Evolutionary conservation across 257 asterid genomes (phyloP), one percentile per base, ranked within the genome.

Genomic region (Solanum acaule): DNA sequence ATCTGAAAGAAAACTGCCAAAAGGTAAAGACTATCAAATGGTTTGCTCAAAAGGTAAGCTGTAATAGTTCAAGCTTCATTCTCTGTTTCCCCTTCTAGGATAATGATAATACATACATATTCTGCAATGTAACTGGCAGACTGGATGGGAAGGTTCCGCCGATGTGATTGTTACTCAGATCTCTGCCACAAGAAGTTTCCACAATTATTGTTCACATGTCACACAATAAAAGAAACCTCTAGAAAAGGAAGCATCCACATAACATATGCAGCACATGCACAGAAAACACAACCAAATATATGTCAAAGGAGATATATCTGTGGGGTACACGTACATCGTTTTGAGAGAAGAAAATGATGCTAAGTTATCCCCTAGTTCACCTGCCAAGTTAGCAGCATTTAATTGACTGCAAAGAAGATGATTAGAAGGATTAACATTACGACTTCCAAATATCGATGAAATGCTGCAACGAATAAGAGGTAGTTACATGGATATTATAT

Each of bases 1-100:
- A 93, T 91, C 98, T 91, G 99, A 93, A 93, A 97, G 98, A 91
- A 97, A 97, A 93, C 99, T 97, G 99, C 90, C 94, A 93, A 88
- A 91, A 89, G 86, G 94, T 93, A 92, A 93, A 91, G 81, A 91
- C 88, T 46, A 92, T 93, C 94, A 93, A 75, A 88, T 84, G 87
- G 89, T 90, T 88, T 65, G 77, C 91, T 90, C 89, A 87, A 84
- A 25, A 16, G 73, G 67, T 68, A 68, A 65, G 79, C 22, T 46
- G 13, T 68, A 18, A 68, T 29, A 86, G 65, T 72, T 65, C 82
- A 86, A 25, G 27, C 27, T 65, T 65, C 84, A 63, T n/a, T 40
- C 20, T 49, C 85, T 73, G 27, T 49, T 52, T 86, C 33, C n/a
- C 73, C 70, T 46, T 71, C 12, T 33, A 70, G 73, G 14, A 49